Conservation (phyloP, 2,329 filamentous ascomycete genomes). For the Fusarium tjaetaba region DNA sequence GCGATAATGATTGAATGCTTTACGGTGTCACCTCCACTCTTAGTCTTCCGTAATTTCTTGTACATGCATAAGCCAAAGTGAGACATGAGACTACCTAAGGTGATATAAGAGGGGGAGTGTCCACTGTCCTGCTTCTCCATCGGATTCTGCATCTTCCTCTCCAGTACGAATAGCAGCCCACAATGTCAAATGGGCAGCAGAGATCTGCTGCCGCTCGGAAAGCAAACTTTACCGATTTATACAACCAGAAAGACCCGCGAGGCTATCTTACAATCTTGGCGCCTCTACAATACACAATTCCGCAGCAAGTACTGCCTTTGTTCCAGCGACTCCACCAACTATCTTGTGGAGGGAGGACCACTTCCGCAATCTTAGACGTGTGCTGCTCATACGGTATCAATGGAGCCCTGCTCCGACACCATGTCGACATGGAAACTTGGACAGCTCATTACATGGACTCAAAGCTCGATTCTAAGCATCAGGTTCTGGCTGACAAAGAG, state of each 20-base stretch:
- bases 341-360: accelerated
- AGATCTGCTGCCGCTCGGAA: background rate
- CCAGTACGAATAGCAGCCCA: accelerated
- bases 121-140: too few relatives aligned
- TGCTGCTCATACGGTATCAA: background rate
- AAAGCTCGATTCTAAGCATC: accelerated
- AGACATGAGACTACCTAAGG: too few relatives aligned
- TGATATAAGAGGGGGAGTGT: background rate
- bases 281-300: background rate
- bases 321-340: background rate
- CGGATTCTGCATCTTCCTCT: accelerated
- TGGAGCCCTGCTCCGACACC: background rate
- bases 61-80: background rate
- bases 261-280: background rate
- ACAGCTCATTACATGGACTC: background rate
- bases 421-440: background rate
- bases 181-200: background rate
- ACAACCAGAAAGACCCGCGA: background rate
- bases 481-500: background rate
- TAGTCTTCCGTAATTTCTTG: background rate
- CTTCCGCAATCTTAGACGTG: background rate
- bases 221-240: background rate
- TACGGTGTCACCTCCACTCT: too few relatives aligned
- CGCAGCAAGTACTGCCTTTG: background rate
- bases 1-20: background rate